Evolutionary conservation across 2,329 filamentous ascomycete species (phyloP), one percentile per base, ranked within the genome.

Genomic region (Pseudogymnoascus sp.): DNA sequence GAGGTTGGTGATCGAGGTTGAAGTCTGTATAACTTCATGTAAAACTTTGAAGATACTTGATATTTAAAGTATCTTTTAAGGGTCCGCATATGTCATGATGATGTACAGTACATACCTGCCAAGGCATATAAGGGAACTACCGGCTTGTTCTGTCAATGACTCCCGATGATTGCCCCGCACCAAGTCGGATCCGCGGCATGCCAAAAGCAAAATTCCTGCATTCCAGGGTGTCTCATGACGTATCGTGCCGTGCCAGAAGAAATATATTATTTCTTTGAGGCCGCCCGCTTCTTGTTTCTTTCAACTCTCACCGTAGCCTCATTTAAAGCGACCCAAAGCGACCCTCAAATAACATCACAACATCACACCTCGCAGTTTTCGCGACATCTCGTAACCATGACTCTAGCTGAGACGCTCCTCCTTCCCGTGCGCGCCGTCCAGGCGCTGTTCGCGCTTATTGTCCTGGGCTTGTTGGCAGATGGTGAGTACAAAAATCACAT

Each of bases 351-450:
- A 23, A 16, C 48, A 6, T 7, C 48, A 6, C 6, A 14, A 51
- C 10, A 57, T 57, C 28, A 34, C 10, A 57, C 21, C 51, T 57
- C 51, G 16, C 28, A 57, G 28, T 21, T 21, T 21, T 14, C 28
- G 11, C 51, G 28, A 62, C 57, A 67, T 41, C 62, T 63, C 62
- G 61, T 62, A 73, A 75, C 68, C 61, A 84, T 86, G 84, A 77
- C 77, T 31, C 74, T 83, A 72, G 78, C 78, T 66, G 51, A 57
- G 28, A 57, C 51, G 4, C 82, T 85, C 71, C 78, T 85, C 41
- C 79, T 85, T 69, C 83, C 87, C 43, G 79, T 90, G 68, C 89
- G 92, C 73, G 80, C 83, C 65, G 78, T 85, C 61, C 88, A 93
- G 71, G 82, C 80, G 10, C 68, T 91, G 43, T 84, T 96, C 70